phyloP scores from a whole-genome alignment of 176 grass and related monocot genomes.

The Triticum timopheevii region DNA sequence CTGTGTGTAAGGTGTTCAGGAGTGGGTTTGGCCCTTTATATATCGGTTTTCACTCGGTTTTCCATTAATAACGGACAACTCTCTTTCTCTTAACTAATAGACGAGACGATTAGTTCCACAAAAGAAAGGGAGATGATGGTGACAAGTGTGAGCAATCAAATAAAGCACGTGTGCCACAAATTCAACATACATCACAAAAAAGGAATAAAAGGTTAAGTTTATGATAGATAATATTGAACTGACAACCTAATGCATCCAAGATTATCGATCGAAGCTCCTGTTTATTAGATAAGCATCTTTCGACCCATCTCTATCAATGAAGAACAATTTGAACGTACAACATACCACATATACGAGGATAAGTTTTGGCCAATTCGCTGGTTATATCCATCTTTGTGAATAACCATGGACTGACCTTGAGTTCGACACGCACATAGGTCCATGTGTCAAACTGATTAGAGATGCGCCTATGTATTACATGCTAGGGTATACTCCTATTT shows the following conservation, averaged over 20 bases:
- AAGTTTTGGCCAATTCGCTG: background rate
- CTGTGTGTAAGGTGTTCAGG: too few relatives aligned
- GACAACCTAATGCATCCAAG: background rate
- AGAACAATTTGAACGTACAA: background rate
- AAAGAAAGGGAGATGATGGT: too few relatives aligned
- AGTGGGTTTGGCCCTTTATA: too few relatives aligned
- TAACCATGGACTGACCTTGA: background rate
- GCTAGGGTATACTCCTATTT: background rate
- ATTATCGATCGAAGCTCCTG: background rate
- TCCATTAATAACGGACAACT: too few relatives aligned
- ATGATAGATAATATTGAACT: background rate
- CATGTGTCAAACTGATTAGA: background rate
- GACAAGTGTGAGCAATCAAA: background rate
- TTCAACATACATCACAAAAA: background rate
- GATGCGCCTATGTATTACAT: background rate
- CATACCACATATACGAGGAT: background rate
- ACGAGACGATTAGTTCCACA: too few relatives aligned
- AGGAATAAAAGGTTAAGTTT: background rate
- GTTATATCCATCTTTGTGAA: background rate
- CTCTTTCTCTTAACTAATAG: too few relatives aligned
- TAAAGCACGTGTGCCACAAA: background rate
- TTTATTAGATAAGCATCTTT: background rate
- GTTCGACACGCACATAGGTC: conserved; percentile 2
- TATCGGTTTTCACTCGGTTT: too few relatives aligned
- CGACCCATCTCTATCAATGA: background rate